Conservation (phyloP, 169 alveolate species). For the Theileria orientalis region DNA sequence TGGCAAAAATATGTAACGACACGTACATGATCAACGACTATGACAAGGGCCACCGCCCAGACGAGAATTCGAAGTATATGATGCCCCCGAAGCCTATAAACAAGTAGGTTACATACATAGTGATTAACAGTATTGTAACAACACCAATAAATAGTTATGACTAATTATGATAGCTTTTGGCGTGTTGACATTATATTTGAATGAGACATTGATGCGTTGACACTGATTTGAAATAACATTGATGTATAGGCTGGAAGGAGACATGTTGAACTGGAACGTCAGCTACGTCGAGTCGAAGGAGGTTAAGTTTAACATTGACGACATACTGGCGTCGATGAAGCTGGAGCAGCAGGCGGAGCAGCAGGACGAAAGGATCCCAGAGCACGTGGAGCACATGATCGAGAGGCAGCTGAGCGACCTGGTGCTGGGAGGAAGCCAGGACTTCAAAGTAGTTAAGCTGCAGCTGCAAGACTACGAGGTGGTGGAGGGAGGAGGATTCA, state of each 20-base stretch:
- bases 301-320: constrained; percentile 2
- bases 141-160: background rate
- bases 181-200: too few relatives aligned
- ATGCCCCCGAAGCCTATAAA: constrained; percentile 59
- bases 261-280: constrained; percentile 28
- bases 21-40: constrained; percentile 15
- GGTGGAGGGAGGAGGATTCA: background rate
- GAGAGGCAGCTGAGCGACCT: constrained; percentile 1
- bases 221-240: too few relatives aligned
- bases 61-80: constrained; percentile 55
- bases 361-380: constrained; percentile 24
- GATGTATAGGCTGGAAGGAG: constrained; percentile 35
- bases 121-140: too few relatives aligned
- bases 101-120: constrained; percentile 18
- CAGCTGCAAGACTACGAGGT: background rate
- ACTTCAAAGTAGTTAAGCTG: background rate
- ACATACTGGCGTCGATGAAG: constrained; percentile 7
- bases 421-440: background rate
- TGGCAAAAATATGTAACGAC: constrained; percentile 33
- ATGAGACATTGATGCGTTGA: too few relatives aligned
- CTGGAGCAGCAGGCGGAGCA: background rate
- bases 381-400: constrained; percentile 10
- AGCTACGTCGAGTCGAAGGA: background rate
- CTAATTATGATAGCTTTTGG: too few relatives aligned
- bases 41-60: background rate